phyloP scores from a whole-genome alignment of 192 early-diverging fungal species.

The Geranomyces variabilis region DNA sequence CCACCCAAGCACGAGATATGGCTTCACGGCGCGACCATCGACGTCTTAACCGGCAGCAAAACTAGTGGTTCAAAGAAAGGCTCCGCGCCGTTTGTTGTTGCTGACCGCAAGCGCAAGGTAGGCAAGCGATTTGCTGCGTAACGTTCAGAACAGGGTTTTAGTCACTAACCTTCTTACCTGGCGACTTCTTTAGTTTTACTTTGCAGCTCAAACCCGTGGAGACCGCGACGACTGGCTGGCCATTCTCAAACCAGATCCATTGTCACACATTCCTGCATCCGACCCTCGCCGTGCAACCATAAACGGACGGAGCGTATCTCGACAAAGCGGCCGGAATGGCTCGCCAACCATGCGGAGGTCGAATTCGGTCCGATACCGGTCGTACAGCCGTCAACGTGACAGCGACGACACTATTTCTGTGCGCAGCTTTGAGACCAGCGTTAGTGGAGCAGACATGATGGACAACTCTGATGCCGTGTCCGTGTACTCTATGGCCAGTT shows the following conservation, averaged over 20 bases:
- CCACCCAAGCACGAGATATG: constrained; percentile 52
- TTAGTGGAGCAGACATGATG: background rate
- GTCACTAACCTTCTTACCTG: background rate
- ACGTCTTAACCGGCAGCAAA: constrained; percentile 11
- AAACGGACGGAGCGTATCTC: constrained; percentile 4
- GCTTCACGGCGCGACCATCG: constrained; percentile 37
- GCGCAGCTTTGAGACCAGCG: constrained; percentile 14
- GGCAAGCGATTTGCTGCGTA: background rate
- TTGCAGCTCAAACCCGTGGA: constrained; percentile 47
- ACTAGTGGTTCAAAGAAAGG: constrained; percentile 19
- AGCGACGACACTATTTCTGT: constrained; percentile 37
- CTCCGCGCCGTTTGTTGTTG: constrained; percentile 19
- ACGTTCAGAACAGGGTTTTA: background rate
- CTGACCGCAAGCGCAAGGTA: constrained; percentile 24
- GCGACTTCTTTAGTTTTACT: constrained; percentile 42
- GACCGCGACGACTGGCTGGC: constrained; percentile 55
- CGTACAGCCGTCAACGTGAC: constrained; percentile 26
- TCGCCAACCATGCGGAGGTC: constrained; percentile 15
- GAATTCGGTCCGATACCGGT: constrained; percentile 21
- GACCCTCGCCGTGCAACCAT: constrained; percentile 23
- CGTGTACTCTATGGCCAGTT: constrained; percentile 43
- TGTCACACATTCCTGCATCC: background rate
- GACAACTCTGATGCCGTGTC: constrained; percentile 43
- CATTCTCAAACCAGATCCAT: constrained; percentile 30
- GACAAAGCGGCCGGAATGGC: background rate